Evolutionary conservation across 1,284 basidiomycete species (phyloP), one percentile per base, ranked within the genome.

Genomic region (Cryptococcus amylolentus): DNA sequence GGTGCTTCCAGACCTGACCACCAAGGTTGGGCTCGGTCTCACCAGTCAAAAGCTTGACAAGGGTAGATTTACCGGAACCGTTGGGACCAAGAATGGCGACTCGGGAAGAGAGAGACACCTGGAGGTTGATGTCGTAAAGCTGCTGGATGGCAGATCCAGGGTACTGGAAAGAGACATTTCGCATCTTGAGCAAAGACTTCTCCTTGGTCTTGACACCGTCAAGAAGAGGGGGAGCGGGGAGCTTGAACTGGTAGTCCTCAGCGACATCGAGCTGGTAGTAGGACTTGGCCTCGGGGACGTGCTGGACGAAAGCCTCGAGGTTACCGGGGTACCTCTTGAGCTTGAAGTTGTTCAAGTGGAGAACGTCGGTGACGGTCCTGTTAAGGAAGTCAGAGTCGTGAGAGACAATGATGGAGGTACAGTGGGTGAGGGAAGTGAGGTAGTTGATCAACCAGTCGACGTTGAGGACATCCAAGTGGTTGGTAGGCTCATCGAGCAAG

Each of bases 171-270:
- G 88, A 89, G 70, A 95, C 92, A 79, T 91, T 89, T 77, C 91
- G 88, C 92, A 98, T 96, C 86, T 98, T 97, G 72, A 97, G 81
- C 69, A 97, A 81, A 66, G 86, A 86, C 86, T 96, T 97, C 82
- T 97, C 93, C 85, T 98, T 97, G 77, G 94, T 98, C 88, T 97
- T 97, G 82, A 97, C 93, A 88, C 93, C 94, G 66, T 97, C 93
- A 64, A 97, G 88, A 64, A 97, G 86, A 77, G 94, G 93, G 55
- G 93, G 94, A 75, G 91, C 87, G 59, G 93, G 91, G 70, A 95
- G 86, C 84, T 92, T 92, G 86, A 95, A 97, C 81, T 86, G 87
- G 88, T 95, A 93, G 84, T 96, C 89, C 81, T 94, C 89, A 66
- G 87, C 83, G 62, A 92, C 88, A 81, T 93, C 86, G 74, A 98